These are phyloP conservation scores for Fusarium palustre DNA, from an alignment of 2,329 filamentous ascomycete genomes.

Conservation along the genomic window DNA sequence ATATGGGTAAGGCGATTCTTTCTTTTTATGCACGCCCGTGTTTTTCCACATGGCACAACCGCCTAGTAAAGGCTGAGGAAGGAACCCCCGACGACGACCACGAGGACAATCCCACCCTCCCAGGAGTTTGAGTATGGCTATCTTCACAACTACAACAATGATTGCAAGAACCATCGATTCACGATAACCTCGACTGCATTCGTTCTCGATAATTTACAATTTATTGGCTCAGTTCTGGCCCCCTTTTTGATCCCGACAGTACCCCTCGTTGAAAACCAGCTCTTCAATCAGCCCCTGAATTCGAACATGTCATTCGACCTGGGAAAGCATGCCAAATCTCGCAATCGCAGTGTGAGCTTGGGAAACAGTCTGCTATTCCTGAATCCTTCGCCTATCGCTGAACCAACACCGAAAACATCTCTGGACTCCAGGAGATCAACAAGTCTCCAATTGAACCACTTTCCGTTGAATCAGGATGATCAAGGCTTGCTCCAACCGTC, in stretches of 20 bases:
- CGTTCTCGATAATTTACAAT: constrained; percentile 58
- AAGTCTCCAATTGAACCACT: constrained; percentile 42
- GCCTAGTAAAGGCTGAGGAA: constrained; percentile 44
- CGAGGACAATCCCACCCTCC: constrained; percentile 35
- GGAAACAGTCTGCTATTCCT: constrained; percentile 50
- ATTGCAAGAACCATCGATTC: constrained; percentile 43
- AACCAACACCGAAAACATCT: constrained; percentile 27
- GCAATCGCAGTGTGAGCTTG: constrained; percentile 63
- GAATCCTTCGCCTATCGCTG: constrained; percentile 29
- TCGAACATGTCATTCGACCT: constrained; percentile 57
- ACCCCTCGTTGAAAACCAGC: constrained; percentile 43
- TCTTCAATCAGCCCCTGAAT: constrained; percentile 44
- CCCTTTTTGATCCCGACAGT: constrained; percentile 51
- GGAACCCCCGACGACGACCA: constrained; percentile 33
- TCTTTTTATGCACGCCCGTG: constrained; percentile 46
- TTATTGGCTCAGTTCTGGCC: constrained; percentile 58
- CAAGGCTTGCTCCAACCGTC: constrained; percentile 4
- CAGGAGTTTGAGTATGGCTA: constrained; percentile 1
- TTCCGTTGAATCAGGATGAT: constrained; percentile 24
- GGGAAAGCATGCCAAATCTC: constrained; percentile 58
- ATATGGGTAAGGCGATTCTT: constrained; percentile 57
- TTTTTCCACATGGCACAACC: constrained; percentile 41
- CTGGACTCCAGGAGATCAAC: constrained; percentile 51
- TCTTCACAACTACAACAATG: constrained; percentile 21
- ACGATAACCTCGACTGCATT: constrained; percentile 52